A percentile compares a stretch with the other conserved stretches of the same genome.
phyloP scores from a whole-genome alignment of 2,329 filamentous ascomycete species.

The Thielaviopsis ethacetica region DNA sequence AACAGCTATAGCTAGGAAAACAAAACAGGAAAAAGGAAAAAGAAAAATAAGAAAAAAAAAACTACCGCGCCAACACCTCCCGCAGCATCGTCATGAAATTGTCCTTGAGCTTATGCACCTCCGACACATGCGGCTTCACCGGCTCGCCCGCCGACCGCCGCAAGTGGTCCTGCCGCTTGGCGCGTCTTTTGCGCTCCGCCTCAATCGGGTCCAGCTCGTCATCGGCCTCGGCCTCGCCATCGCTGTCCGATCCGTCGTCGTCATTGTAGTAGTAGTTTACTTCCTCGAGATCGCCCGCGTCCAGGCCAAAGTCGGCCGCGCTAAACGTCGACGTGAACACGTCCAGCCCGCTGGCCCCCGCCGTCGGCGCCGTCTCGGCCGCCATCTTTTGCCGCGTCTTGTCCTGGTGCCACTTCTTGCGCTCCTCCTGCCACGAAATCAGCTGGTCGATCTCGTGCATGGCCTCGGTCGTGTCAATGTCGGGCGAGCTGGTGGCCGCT shows the following conservation, averaged over 20 bases:
- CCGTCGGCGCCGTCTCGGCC: constrained; percentile 38
- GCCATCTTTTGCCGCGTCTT: constrained; percentile 99
- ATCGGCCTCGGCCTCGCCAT: constrained; percentile 52
- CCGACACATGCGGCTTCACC: constrained; percentile 58
- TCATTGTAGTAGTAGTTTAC: constrained; percentile 61
- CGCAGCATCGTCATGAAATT: constrained; percentile 72
- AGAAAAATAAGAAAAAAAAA: background rate
- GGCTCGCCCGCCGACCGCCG: constrained; percentile 71
- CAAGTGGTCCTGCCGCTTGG: constrained; percentile 64
- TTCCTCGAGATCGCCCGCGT: constrained; percentile 74
- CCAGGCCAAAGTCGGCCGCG: constrained; percentile 75
- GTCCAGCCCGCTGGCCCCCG: constrained; percentile 32
- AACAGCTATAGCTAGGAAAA: background rate
- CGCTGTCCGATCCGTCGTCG: constrained; percentile 35
- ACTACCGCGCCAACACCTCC: constrained; percentile 58
- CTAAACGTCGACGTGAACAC: constrained; percentile 46
- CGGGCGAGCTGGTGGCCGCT: constrained; percentile 50
- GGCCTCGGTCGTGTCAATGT: constrained; percentile 55
- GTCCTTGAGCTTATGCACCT: constrained; percentile 65
- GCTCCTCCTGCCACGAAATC: constrained; percentile 83
- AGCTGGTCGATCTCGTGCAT: constrained; percentile 69
- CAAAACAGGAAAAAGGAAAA: background rate
- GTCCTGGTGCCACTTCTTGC: constrained; percentile 96
- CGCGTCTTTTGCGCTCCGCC: constrained; percentile 63
- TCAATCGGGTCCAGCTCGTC: constrained; percentile 77